Percentiles rank a stretch among this genome's conserved stretches.
Evolutionary conservation across 192 early-diverging fungal genomes (phyloP).

Genomic region (Coemansia umbellata): DNA sequence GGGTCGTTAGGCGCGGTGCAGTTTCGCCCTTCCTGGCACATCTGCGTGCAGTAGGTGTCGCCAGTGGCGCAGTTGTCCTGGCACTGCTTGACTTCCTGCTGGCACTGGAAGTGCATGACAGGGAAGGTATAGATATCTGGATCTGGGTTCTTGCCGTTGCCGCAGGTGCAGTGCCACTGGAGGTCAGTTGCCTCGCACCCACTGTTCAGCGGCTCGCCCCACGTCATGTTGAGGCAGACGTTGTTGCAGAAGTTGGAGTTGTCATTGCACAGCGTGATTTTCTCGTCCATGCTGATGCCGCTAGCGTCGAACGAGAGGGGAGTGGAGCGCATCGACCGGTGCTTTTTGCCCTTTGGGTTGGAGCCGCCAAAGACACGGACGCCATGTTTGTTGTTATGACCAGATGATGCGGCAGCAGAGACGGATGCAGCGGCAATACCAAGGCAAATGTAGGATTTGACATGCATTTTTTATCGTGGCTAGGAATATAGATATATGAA

Average conservation of each 20-base stretch:
- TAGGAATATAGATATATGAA: not conserved
- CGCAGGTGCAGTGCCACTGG: constrained; percentile 49
- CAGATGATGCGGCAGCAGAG: constrained; percentile 8
- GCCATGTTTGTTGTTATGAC: constrained; percentile 4
- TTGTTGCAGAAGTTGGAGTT: constrained; percentile 54
- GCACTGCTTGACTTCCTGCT: constrained; percentile 47
- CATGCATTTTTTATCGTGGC: constrained; percentile 23
- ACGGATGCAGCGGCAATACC: constrained; percentile 21
- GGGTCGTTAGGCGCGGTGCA: constrained; percentile 53
- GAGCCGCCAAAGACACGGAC: constrained; percentile 23
- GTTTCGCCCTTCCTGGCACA: constrained; percentile 50
- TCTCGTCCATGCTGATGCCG: constrained; percentile 36
- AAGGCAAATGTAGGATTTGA: constrained; percentile 20
- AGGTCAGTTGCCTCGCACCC: constrained; percentile 44
- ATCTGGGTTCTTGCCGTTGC: constrained; percentile 52
- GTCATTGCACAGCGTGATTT: constrained; percentile 51
- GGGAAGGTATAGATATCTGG: constrained; percentile 51
- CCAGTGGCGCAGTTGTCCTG: constrained; percentile 51
- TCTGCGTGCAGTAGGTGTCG: constrained; percentile 51
- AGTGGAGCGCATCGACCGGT: constrained; percentile 21
- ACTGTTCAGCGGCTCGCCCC: constrained; percentile 45
- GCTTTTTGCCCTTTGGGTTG: constrained; percentile 15
- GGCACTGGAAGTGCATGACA: constrained; percentile 51
- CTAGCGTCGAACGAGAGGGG: constrained; percentile 35
- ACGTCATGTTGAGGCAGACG: constrained; percentile 52